Evolutionary conservation across 176 grass and related monocot species (phyloP).

Genomic region (Zea mays): Zm-B73-REFERENCE-NAM-5.0 NC_050103.1:155146001-155146500

Average conservation of each 20-base stretch:
- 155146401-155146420: conserved; percentile 85
- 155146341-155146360: conserved; percentile 98
- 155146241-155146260: not conserved
- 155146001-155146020: conserved; percentile 5
- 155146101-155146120: not conserved
- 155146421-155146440: conserved; percentile 82
- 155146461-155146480: conserved; percentile 91
- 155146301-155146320: conserved; percentile 99
- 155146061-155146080: conserved; percentile 12
- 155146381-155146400: conserved; percentile 91
- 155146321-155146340: conserved; percentile 93
- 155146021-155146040: not conserved
- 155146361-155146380: conserved; percentile 99
- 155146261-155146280: conserved; percentile 12
- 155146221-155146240: conserved; percentile 24
- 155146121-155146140: not conserved
- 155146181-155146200: not conserved
- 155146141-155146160: not conserved
- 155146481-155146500: conserved; percentile 96
- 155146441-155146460: conserved; percentile 86
- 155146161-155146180: not conserved
- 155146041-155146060: not conserved
- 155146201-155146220: not conserved
- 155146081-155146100: not conserved
- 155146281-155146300: conserved; percentile 77